A percentile compares a stretch with the other conserved stretches of the same genome.
These are phyloP conservation scores for Canariomyces notabilis DNA, from an alignment of 2,329 filamentous ascomycete species.

Conservation along the genomic window DNA sequence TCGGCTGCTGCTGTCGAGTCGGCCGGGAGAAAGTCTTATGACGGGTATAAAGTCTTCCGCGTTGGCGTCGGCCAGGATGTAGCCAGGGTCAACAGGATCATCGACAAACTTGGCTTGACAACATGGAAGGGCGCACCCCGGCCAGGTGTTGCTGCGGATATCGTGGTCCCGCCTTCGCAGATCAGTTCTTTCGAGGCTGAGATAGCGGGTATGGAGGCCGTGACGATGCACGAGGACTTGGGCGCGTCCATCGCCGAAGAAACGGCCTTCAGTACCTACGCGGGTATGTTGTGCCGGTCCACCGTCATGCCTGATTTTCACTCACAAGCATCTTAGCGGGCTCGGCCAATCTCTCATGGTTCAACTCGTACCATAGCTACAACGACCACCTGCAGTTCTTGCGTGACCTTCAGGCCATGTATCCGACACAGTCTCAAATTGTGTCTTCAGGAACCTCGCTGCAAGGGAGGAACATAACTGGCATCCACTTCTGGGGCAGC, in stretches of 20 bases:
- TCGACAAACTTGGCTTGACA: conserved; percentile 32
- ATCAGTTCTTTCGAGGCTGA: conserved; percentile 32
- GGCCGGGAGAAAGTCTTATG: conserved; percentile 32
- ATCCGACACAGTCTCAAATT: conserved; percentile 44
- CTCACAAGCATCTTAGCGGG: not conserved
- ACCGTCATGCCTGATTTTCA: not conserved
- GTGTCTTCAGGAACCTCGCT: conserved; percentile 42
- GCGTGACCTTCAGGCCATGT: conserved; percentile 39
- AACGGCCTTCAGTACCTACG: conserved; percentile 28
- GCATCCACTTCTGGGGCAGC: conserved; percentile 50
- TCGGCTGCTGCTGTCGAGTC: conserved; percentile 14
- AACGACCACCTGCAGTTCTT: conserved; percentile 47
- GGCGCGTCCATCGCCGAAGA: conserved; percentile 36
- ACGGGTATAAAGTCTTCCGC: conserved; percentile 42
- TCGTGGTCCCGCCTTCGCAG: conserved; percentile 36
- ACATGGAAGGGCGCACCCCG: conserved; percentile 36
- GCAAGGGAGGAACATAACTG: conserved; percentile 51
- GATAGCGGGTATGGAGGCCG: conserved; percentile 29
- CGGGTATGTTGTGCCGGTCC: conserved; percentile 21
- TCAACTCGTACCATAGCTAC: conserved; percentile 49
- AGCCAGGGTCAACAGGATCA: conserved; percentile 31
- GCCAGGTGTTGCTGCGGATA: conserved; percentile 34
- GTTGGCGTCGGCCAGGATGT: conserved; percentile 34
- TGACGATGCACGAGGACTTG: conserved; percentile 37
- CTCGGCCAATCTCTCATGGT: conserved; percentile 40